Conservation (phyloP, 148 eudicot species). For the Camellia lanceoleosa region DNA sequence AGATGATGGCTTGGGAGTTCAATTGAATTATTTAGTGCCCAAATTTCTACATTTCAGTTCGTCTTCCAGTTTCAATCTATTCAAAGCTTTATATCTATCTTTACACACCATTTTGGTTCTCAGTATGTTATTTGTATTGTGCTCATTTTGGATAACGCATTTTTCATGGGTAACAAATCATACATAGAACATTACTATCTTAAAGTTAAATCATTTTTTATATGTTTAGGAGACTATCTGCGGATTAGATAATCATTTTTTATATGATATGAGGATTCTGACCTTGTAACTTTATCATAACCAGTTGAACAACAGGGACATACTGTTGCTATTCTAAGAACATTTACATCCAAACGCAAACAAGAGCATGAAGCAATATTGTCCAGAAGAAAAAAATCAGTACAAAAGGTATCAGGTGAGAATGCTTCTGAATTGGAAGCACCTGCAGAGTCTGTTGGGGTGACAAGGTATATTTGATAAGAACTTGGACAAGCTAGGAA, state of each 20-base stretch:
- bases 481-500: too few relatives aligned
- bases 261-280: background rate
- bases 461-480: too few relatives aligned
- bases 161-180: background rate
- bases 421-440: conserved; percentile 33
- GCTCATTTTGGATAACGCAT: background rate
- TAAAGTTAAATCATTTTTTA: background rate
- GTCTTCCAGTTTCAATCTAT: background rate
- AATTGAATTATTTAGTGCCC: too few relatives aligned
- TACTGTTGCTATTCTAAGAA: conserved; percentile 83
- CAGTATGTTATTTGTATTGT: background rate
- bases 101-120: background rate
- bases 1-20: too few relatives aligned
- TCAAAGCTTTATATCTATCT: background rate
- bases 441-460: background rate
- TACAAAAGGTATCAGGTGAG: conserved; percentile 28
- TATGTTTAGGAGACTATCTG: too few relatives aligned
- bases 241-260: too few relatives aligned
- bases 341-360: conserved; percentile 67
- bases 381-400: conserved; percentile 43
- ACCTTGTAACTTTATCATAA: conserved; percentile 6
- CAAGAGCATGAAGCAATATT: conserved; percentile 65
- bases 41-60: too few relatives aligned
- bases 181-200: background rate
- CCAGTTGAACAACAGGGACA: conserved; percentile 87